Conservation (phyloP, 495 filamentous ascomycete species). For the Neurospora hispaniola region DNA sequence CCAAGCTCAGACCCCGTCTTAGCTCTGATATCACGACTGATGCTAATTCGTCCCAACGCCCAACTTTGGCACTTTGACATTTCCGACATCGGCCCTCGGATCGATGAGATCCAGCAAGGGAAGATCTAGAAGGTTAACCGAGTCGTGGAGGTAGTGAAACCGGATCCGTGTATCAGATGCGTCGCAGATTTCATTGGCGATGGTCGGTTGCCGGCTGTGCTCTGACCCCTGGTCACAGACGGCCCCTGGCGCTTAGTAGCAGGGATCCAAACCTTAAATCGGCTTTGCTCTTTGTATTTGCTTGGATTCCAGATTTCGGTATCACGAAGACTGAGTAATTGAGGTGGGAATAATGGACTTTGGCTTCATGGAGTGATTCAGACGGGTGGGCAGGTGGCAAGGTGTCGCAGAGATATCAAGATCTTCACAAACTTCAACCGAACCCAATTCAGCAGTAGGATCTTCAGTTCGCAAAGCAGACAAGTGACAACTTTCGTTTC, state of each 20-base stretch:
- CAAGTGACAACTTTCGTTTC: not conserved
- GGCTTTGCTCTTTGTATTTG: not conserved
- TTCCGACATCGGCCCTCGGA: not conserved
- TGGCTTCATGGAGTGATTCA: not conserved
- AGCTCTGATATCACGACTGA: not conserved
- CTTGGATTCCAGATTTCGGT: not conserved
- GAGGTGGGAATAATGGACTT: not conserved
- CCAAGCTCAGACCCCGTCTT: not conserved
- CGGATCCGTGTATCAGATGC: not conserved
- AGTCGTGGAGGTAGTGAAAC: not conserved
- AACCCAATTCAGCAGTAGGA: not conserved
- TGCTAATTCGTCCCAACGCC: not conserved
- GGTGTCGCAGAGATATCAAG: not conserved
- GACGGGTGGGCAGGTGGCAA: not conserved
- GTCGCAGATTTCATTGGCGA: not conserved
- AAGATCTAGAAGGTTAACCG: not conserved
- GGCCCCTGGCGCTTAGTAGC: not conserved
- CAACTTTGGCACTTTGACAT: not conserved
- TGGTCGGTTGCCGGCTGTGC: not conserved
- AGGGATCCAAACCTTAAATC: not conserved
- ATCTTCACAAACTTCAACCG: not conserved
- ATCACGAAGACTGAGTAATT: not conserved
- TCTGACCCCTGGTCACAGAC: not conserved
- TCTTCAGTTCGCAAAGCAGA: not conserved
- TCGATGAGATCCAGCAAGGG: not conserved